Conservation (phyloP, 495 filamentous ascomycete genomes). For the Letharia columbiana region DNA sequence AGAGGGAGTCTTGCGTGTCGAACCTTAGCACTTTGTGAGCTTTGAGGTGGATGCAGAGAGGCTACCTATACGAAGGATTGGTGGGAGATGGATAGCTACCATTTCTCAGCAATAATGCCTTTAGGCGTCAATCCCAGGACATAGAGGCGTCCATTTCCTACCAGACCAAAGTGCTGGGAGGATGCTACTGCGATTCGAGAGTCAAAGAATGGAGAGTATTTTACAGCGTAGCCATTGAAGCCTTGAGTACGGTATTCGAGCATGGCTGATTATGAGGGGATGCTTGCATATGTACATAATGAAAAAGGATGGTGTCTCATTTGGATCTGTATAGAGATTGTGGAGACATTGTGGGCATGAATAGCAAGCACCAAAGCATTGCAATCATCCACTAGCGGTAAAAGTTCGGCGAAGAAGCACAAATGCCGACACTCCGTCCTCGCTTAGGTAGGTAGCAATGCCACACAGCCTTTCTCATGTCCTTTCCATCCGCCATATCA, state of each 20-base stretch:
- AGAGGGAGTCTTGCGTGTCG: constrained; percentile 94
- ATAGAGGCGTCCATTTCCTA: constrained; percentile 87
- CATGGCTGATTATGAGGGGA: constrained; percentile 41
- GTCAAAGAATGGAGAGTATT: constrained; percentile 97
- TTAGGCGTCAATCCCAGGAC: constrained; percentile 69
- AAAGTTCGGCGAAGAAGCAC: not conserved
- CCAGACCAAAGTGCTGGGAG: constrained; percentile 88
- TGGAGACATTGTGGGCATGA: not conserved
- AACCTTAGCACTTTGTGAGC: constrained; percentile 44
- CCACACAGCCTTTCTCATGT: not conserved
- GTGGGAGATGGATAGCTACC: constrained; percentile 32
- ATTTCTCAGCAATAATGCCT: constrained; percentile 76
- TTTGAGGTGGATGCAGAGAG: not conserved
- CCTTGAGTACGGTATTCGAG: constrained; percentile 87
- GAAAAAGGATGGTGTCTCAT: not conserved
- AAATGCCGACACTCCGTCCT: not conserved
- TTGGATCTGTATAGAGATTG: not conserved
- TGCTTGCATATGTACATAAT: not conserved
- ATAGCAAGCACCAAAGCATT: not conserved
- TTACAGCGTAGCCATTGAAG: constrained; percentile 89
- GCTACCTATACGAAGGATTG: not conserved
- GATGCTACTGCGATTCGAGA: constrained; percentile 80
- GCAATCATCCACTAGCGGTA: not conserved
- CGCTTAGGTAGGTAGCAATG: not conserved
- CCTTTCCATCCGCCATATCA: not conserved